Evolutionary conservation across 2,329 filamentous ascomycete genomes (phyloP).

Genomic region (Apiospora kogelbergensis): DNA sequence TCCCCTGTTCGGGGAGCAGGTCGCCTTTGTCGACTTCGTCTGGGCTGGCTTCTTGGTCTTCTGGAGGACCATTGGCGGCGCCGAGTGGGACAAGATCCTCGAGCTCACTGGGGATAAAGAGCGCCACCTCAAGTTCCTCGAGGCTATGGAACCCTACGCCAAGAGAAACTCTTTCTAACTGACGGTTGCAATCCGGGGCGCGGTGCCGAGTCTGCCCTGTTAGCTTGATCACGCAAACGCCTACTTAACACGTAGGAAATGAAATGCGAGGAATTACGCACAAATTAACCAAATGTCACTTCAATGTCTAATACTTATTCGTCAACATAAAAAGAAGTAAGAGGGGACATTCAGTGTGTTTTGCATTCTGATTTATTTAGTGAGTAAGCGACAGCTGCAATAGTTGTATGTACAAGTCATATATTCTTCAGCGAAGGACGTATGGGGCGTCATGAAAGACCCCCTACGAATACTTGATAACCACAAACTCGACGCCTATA

Average conservation of each 20-base stretch:
- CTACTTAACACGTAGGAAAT: not conserved
- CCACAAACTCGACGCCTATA: not conserved
- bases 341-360: not conserved
- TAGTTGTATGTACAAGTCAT: not conserved
- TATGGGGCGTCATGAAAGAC: not conserved
- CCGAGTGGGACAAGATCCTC: conserved; percentile 35
- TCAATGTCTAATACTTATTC: no score
- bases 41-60: conserved; percentile 46
- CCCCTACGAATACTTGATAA: not conserved
- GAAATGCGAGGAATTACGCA: no score
- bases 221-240: not conserved
- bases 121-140: conserved; percentile 39
- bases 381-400: not conserved
- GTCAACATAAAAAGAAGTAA: not conserved
- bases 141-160: conserved; percentile 41
- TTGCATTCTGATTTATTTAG: not conserved
- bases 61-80: conserved; percentile 31
- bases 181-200: not conserved
- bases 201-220: not conserved
- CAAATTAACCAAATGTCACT: no score
- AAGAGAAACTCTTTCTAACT: conserved; percentile 37
- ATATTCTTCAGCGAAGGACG: not conserved
- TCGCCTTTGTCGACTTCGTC: conserved; percentile 59
- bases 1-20: conserved; percentile 58
- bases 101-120: conserved; percentile 35